Evolutionary conservation across 2,329 filamentous ascomycete species (phyloP).

Genomic region (Exutisphaerella laricina): DNA sequence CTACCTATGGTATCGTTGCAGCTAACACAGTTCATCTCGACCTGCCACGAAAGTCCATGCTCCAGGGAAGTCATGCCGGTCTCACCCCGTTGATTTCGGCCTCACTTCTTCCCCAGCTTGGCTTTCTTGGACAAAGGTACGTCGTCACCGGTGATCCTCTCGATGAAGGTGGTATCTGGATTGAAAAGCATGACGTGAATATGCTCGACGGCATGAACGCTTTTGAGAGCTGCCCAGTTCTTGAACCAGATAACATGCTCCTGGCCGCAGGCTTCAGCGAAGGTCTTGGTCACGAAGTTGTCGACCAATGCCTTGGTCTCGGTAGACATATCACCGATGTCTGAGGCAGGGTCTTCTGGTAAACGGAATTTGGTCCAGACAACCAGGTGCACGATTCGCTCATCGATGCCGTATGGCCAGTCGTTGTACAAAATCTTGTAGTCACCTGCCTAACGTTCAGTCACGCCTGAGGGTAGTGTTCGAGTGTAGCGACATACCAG

Average conservation of each 20-base stretch:
- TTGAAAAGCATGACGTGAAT: slow-evolving; percentile 90
- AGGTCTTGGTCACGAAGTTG: slow-evolving; percentile 62
- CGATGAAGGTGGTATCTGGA: slow-evolving; percentile 64
- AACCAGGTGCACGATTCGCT: slow-evolving; percentile 73
- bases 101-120: slow-evolving; percentile 1
- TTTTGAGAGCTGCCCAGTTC: slow-evolving; percentile 84
- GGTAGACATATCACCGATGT: slow-evolving; percentile 58
- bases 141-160: slow-evolving; percentile 67
- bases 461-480: neutral
- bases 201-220: slow-evolving; percentile 80
- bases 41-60: too few relatives aligned
- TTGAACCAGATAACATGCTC: slow-evolving; percentile 76
- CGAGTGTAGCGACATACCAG: neutral
- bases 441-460: slow-evolving; percentile 5
- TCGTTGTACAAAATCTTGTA: slow-evolving; percentile 78
- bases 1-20: too few relatives aligned
- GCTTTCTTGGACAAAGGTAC: slow-evolving; percentile 50
- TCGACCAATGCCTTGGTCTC: slow-evolving; percentile 61
- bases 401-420: slow-evolving; percentile 86
- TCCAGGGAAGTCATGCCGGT: too few relatives aligned
- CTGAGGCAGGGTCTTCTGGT: slow-evolving; percentile 57
- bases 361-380: slow-evolving; percentile 90
- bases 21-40: too few relatives aligned
- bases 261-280: slow-evolving; percentile 47
- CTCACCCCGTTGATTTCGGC: neutral